A percentile compares a stretch with the other conserved stretches of the same genome.
Evolutionary conservation across 2,329 filamentous ascomycete genomes (phyloP).

Genomic region (Neopestalotiopsis sp.): DNA sequence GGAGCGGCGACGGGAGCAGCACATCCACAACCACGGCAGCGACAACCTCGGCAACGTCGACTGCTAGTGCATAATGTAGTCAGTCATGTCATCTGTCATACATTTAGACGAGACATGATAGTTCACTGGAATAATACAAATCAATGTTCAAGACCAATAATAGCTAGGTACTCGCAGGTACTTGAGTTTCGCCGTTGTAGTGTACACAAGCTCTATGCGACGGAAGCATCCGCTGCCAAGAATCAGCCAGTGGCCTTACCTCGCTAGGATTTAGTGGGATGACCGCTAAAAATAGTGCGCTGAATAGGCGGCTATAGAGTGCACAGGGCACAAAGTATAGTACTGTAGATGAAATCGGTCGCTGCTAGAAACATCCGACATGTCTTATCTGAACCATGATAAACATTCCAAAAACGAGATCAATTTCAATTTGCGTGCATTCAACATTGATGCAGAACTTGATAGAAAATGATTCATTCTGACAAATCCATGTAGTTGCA

Average conservation of each 20-base stretch:
- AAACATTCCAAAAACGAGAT: no score
- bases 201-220: background rate
- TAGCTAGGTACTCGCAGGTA: no score
- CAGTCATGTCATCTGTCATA: background rate
- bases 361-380: no score
- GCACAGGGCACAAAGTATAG: background rate
- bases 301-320: background rate
- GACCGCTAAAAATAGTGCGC: background rate
- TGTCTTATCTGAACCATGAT: no score
- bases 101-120: background rate
- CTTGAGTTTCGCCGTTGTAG: no score
- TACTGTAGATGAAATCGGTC: no score
- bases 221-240: no score
- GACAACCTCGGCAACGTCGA: conserved; percentile 21
- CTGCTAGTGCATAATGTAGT: background rate
- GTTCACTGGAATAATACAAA: background rate
- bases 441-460: background rate
- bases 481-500: background rate
- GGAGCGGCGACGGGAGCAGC: conserved; percentile 22
- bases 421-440: no score
- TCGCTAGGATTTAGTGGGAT: background rate
- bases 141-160: background rate
- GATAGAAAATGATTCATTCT: background rate
- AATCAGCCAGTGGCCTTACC: background rate
- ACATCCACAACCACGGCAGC: conserved; percentile 22